Conservation (phyloP, 495 filamentous ascomycete species). For the Amphirosellinia nigrospora region DNA sequence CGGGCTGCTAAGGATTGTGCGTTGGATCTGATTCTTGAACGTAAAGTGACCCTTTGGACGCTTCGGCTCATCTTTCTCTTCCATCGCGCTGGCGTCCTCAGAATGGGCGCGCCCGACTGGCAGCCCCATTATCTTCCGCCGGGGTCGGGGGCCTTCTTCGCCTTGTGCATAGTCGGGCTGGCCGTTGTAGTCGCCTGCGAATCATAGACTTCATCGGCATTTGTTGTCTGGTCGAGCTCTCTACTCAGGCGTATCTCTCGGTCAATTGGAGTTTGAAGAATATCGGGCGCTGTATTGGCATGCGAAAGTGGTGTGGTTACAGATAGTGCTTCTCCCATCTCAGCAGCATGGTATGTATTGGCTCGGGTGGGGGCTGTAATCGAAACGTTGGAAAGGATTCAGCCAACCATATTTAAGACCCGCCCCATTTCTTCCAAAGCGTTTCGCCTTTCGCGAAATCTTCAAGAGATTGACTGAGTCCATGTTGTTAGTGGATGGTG, state of each 20-base stretch:
- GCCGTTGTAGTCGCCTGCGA: conserved; percentile 38
- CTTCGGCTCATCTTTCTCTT: conserved; percentile 45
- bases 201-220: conserved; percentile 28
- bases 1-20: conserved; percentile 78
- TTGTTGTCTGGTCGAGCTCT: conserved; percentile 25
- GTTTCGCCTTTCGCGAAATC: conserved; percentile 42
- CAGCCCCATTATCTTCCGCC: conserved; percentile 6
- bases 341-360: conserved; percentile 34
- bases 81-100: conserved; percentile 42
- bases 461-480: conserved; percentile 44
- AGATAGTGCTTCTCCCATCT: conserved; percentile 26
- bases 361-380: conserved; percentile 33
- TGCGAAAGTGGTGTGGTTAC: conserved; percentile 28
- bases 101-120: conserved; percentile 1
- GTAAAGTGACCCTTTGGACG: conserved; percentile 62
- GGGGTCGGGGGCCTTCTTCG: conserved; percentile 1
- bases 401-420: conserved; percentile 27
- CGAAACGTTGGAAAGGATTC: conserved; percentile 45
- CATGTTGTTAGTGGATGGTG: conserved; percentile 39
- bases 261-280: conserved; percentile 30
- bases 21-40: conserved; percentile 69
- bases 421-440: conserved; percentile 33
- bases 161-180: conserved; percentile 24
- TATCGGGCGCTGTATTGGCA: conserved; percentile 33
- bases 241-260: conserved; percentile 29